Percentiles rank a stretch among this genome's conserved stretches.
phyloP scores from a whole-genome alignment of 768 basidiomycete genomes.

The Agrocybe chaxingu region DNA sequence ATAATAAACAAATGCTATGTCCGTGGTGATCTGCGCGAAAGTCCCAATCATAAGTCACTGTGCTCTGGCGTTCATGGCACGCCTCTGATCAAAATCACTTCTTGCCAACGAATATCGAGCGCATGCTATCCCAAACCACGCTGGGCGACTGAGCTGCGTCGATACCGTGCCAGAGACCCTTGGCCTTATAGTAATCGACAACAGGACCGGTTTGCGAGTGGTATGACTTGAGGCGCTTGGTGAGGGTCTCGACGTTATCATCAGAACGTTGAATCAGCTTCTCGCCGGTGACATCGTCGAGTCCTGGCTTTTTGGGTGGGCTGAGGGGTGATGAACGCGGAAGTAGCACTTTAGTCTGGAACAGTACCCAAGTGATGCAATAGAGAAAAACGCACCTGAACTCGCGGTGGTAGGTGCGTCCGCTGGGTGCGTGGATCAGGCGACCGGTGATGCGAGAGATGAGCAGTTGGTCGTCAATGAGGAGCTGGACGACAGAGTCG shows the following conservation, averaged over 20 bases:
- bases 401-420: conserved; percentile 91
- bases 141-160: conserved; percentile 93
- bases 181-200: conserved; percentile 91
- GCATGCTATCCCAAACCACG: conserved; percentile 86
- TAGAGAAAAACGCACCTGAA: conserved; percentile 65
- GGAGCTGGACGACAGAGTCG: conserved; percentile 87
- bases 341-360: background rate
- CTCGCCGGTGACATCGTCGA: conserved; percentile 93
- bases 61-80: conserved; percentile 8
- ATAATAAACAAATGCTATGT: too few relatives aligned
- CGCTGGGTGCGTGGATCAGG: conserved; percentile 85
- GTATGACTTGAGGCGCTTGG: conserved; percentile 85
- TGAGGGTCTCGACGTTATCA: conserved; percentile 94
- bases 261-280: conserved; percentile 96
- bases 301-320: conserved; percentile 95
- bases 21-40: too few relatives aligned
- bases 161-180: conserved; percentile 85
- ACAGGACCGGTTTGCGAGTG: conserved; percentile 95
- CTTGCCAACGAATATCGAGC: conserved; percentile 58
- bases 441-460: conserved; percentile 98
- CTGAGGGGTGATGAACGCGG: conserved; percentile 36
- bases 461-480: conserved; percentile 91
- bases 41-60: too few relatives aligned
- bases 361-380: conserved; percentile 7
- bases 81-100: conserved; percentile 28